phyloP scores from a whole-genome alignment of 2,329 filamentous ascomycete species.

The Penicillium sp. region DNA sequence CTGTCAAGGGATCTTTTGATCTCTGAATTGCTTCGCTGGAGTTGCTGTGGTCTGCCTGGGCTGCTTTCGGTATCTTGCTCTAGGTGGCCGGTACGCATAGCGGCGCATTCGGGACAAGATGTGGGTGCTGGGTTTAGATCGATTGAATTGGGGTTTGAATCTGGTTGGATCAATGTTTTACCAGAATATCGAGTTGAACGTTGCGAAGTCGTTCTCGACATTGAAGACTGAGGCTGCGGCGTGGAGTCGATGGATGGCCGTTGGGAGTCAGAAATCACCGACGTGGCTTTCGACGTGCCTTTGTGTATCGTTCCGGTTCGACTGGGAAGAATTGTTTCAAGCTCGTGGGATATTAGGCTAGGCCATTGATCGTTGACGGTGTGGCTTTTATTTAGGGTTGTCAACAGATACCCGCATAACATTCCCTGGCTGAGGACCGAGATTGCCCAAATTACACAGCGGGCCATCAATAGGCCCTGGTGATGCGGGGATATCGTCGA shows the following conservation, averaged over 20 bases:
- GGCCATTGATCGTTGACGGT: conserved; percentile 27
- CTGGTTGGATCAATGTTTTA: conserved; percentile 32
- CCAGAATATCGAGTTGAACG: conserved; percentile 39
- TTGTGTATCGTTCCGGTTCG: conserved; percentile 18
- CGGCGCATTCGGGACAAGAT: conserved; percentile 18
- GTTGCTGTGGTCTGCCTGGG: conserved; percentile 3
- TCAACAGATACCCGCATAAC: conserved; percentile 36
- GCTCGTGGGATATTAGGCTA: conserved; percentile 29
- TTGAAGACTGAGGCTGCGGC: conserved; percentile 25
- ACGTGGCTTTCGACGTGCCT: conserved; percentile 13
- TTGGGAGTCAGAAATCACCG: conserved; percentile 20
- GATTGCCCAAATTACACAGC: conserved; percentile 43
- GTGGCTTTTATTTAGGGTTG: conserved; percentile 20
- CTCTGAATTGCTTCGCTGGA: conserved; percentile 24
- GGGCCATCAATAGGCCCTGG: conserved; percentile 36
- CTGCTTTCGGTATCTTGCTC: conserved; percentile 18
- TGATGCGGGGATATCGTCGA: neutral
- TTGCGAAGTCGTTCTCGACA: conserved; percentile 33
- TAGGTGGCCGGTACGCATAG: conserved; percentile 15
- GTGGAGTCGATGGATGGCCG: conserved; percentile 19
- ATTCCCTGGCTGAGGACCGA: conserved; percentile 39
- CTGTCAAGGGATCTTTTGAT: conserved; percentile 34
- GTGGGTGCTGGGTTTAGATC: conserved; percentile 26
- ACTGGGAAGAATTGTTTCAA: conserved; percentile 25
- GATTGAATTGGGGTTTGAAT: conserved; percentile 30